A percentile compares a stretch with the other conserved stretches of the same genome.
Evolutionary conservation across 305 asterid genomes (phyloP).

Genomic region (Rubia peregrina): DNA sequence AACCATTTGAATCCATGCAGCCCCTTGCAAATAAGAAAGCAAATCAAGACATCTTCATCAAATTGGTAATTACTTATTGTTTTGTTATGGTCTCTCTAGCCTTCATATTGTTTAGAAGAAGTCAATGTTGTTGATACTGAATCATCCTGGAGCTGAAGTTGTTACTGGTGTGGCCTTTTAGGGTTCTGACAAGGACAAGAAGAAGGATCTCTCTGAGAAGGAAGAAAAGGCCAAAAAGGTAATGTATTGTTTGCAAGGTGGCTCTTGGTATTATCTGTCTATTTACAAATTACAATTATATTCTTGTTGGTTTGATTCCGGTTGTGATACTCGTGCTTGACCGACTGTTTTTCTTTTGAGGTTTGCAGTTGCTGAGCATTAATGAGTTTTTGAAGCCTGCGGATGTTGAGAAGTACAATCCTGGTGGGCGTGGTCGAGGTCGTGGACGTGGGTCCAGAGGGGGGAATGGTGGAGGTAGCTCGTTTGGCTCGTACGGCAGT

Average conservation of each 20-base stretch:
- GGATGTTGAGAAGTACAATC: slow-evolving; percentile 51
- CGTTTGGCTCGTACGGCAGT: slow-evolving; percentile 1
- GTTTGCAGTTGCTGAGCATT: slow-evolving; percentile 65
- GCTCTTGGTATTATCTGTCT: not conserved
- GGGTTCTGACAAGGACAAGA: slow-evolving; percentile 78
- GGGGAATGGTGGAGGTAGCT: slow-evolving; percentile 11
- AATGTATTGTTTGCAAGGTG: not conserved
- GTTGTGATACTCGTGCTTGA: not conserved
- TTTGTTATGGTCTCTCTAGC: not conserved
- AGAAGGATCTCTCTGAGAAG: slow-evolving; percentile 68
- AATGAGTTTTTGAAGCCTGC: slow-evolving; percentile 85
- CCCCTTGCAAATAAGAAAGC: slow-evolving; percentile 67
- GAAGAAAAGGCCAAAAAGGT: slow-evolving; percentile 89
- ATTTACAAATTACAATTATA: not conserved
- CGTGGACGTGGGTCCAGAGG: slow-evolving; percentile 30
- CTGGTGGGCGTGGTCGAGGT: slow-evolving; percentile 69
- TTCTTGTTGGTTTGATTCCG: not conserved
- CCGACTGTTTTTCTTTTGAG: not conserved
- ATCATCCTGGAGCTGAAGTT: not conserved
- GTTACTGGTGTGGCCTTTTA: slow-evolving; percentile 6
- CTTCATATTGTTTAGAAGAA: not conserved
- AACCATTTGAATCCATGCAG: slow-evolving; percentile 76
- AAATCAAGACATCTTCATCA: slow-evolving; percentile 60
- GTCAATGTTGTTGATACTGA: not conserved
- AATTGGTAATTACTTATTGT: slow-evolving; percentile 46